These are phyloP conservation scores for Venturiaceae sp. DNA, from an alignment of 2,329 filamentous ascomycete genomes.

Conservation along the genomic window DNA sequence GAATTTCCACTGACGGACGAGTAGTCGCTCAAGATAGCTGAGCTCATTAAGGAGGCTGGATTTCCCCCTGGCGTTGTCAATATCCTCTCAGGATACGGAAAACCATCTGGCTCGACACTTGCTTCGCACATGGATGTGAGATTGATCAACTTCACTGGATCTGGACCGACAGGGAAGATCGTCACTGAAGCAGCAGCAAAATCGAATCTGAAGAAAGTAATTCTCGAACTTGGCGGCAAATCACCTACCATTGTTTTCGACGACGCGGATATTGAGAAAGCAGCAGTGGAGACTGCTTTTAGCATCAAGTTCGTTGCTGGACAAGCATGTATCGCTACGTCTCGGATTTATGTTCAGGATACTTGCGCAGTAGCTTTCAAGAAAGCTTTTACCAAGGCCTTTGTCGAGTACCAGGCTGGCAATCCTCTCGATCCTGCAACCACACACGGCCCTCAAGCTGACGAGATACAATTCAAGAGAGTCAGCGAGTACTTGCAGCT, in stretches of 20 bases:
- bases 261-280: conserved; percentile 23
- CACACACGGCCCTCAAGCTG: conserved; percentile 39
- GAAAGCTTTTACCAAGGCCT: conserved; percentile 27
- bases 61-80: conserved; percentile 36
- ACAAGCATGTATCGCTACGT: conserved; percentile 52
- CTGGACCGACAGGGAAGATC: conserved; percentile 14
- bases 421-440: conserved; percentile 17
- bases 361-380: conserved; percentile 37
- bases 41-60: conserved; percentile 28
- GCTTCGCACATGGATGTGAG: conserved; percentile 22
- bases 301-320: conserved; percentile 47
- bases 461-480: conserved; percentile 39
- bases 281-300: conserved; percentile 22
- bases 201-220: conserved; percentile 18
- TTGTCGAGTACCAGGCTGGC: conserved; percentile 18
- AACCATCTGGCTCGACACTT: conserved; percentile 17
- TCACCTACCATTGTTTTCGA: conserved; percentile 18
- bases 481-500: conserved; percentile 35
- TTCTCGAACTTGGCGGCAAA: conserved; percentile 20
- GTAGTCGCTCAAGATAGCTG: conserved; percentile 15
- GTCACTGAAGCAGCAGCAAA: conserved; percentile 18
- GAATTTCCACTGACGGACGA: background rate
- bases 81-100: conserved; percentile 23
- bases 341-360: conserved; percentile 47
- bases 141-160: conserved; percentile 17